Conservation (phyloP, 2,329 filamentous ascomycete species). For the Aspergillus sp. region DNA sequence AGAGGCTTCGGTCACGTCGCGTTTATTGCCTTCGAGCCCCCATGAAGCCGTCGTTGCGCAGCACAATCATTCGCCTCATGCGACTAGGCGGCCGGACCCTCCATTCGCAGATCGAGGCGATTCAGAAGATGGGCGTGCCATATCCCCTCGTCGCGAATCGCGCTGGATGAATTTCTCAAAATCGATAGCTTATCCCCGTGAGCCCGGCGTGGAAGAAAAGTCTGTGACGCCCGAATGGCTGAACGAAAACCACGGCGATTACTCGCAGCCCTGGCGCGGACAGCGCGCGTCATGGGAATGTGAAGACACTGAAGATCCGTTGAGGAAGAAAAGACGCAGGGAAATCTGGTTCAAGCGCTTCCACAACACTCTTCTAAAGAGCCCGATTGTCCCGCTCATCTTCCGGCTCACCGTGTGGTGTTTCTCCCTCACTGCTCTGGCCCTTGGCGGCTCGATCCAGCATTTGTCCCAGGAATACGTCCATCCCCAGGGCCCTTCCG, state of each 20-base stretch:
- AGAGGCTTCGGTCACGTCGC: slow-evolving; percentile 33
- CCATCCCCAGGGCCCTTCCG: slow-evolving; percentile 67
- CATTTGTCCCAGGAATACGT: slow-evolving; percentile 52
- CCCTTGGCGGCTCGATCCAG: slow-evolving; percentile 73
- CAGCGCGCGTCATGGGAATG: slow-evolving; percentile 38
- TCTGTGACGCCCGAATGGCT: slow-evolving; percentile 47
- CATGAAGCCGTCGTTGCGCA: slow-evolving; percentile 46
- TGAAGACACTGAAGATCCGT: slow-evolving; percentile 51
- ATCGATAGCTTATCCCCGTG: slow-evolving; percentile 42
- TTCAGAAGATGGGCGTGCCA: slow-evolving; percentile 5
- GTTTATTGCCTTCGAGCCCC: slow-evolving; percentile 37
- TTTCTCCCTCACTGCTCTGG: slow-evolving; percentile 79
- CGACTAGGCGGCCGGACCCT: slow-evolving; percentile 25
- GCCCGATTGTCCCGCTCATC: slow-evolving; percentile 79
- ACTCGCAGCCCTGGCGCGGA: slow-evolving; percentile 54
- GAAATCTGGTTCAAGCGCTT: slow-evolving; percentile 59
- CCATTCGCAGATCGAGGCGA: slow-evolving; percentile 7
- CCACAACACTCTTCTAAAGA: slow-evolving; percentile 70
- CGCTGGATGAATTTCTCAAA: slow-evolving; percentile 49
- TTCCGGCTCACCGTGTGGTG: slow-evolving; percentile 80
- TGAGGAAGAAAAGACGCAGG: slow-evolving; percentile 51
- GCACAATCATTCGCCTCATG: slow-evolving; percentile 44
- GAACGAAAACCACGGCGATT: slow-evolving; percentile 45
- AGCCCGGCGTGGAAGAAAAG: slow-evolving; percentile 37
- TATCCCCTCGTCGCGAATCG: slow-evolving; percentile 36